These are phyloP conservation scores for Fusarium tanahbumbuense DNA, from an alignment of 2,329 filamentous ascomycete genomes.

Conservation along the genomic window DNA sequence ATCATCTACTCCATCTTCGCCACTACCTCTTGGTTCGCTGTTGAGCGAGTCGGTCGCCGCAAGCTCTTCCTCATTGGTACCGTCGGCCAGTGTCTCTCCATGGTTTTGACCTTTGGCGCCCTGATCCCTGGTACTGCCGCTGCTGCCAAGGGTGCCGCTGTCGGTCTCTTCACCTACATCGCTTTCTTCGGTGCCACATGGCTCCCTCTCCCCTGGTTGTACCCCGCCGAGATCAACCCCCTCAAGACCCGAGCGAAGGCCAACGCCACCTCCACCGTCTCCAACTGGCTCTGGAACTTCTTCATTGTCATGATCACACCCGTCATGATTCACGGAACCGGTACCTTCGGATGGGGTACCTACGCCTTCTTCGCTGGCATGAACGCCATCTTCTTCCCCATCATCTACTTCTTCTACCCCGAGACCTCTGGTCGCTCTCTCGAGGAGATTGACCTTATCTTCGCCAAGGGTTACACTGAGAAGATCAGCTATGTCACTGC, in stretches of 20 bases:
- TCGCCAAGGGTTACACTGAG: constrained; percentile 65
- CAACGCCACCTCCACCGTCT: constrained; percentile 67
- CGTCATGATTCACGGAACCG: constrained; percentile 70
- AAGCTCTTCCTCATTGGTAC: constrained; percentile 60
- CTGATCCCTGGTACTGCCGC: constrained; percentile 71
- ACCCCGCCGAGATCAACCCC: constrained; percentile 71
- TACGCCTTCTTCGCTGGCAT: constrained; percentile 65
- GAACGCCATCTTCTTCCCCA: constrained; percentile 61
- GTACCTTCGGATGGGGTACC: constrained; percentile 62
- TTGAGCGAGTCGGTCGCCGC: constrained; percentile 60
- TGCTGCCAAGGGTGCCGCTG: constrained; percentile 72
- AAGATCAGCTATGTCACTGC: constrained; percentile 70
- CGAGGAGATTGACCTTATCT: constrained; percentile 39
- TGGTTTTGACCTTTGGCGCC: constrained; percentile 70
- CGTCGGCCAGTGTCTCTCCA: constrained; percentile 63
- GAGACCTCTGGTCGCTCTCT: constrained; percentile 53
- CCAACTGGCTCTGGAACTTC: constrained; percentile 77
- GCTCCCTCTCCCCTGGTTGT: constrained; percentile 70
- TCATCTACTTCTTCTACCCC: constrained; percentile 61
- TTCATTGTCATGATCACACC: constrained; percentile 80
- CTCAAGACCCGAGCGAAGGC: constrained; percentile 66
- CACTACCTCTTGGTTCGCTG: constrained; percentile 65
- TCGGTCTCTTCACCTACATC: constrained; percentile 76
- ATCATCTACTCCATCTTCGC: constrained; percentile 69
- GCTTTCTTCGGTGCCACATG: constrained; percentile 75